Percentiles rank a stretch among this genome's conserved stretches.
Evolutionary conservation across 306 rosid genomes (phyloP).

Genomic region (Sesbania bispinosa): DNA sequence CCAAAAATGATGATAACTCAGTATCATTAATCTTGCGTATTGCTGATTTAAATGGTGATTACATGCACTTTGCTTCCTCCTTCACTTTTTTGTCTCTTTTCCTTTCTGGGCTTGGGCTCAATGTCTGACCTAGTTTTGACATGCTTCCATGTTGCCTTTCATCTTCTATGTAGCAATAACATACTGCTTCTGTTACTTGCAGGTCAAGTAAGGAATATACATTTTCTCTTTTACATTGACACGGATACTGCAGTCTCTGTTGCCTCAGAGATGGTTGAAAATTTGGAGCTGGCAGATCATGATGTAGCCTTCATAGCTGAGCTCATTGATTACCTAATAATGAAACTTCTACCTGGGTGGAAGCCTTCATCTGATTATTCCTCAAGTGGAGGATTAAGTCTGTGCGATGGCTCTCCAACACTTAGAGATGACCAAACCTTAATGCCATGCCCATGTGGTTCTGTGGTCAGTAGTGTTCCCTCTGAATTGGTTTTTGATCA

Average conservation of each 20-base stretch:
- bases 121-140: not conserved
- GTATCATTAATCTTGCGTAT: constrained; percentile 64
- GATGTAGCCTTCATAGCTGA: constrained; percentile 71
- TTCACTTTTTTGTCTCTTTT: too few relatives aligned
- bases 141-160: not conserved
- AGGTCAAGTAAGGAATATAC: constrained; percentile 64
- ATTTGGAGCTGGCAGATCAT: constrained; percentile 56
- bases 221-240: constrained; percentile 68
- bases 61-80: not conserved
- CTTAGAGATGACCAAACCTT: constrained; percentile 22
- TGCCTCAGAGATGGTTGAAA: constrained; percentile 81
- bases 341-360: constrained; percentile 59
- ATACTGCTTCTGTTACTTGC: constrained; percentile 14
- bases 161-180: not conserved
- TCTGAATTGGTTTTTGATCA: constrained; percentile 29
- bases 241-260: constrained; percentile 69
- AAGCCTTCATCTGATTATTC: constrained; percentile 47
- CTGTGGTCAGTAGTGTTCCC: constrained; percentile 26
- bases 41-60: constrained; percentile 49
- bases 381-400: constrained; percentile 32
- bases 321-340: constrained; percentile 66
- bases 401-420: constrained; percentile 20
- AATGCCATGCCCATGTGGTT: constrained; percentile 33
- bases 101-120: not conserved
- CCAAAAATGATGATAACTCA: too few relatives aligned